Evolutionary conservation across 768 basidiomycete genomes (phyloP), one percentile per base, ranked within the genome.

Genomic region (Trametes coccinea): DNA sequence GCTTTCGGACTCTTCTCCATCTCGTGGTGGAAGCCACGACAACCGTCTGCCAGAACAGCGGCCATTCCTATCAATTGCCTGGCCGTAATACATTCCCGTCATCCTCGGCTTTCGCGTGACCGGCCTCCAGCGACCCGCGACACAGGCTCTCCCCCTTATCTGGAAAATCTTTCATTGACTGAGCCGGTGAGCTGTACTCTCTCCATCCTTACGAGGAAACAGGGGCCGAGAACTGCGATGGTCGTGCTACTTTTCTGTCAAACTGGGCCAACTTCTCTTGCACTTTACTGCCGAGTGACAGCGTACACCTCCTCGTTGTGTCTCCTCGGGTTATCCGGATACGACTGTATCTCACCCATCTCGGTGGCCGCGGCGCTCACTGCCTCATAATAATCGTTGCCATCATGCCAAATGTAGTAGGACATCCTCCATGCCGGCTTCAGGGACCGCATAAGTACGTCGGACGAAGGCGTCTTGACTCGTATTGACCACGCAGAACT

Each of bases 211-310:
- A 30, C 33, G 14, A 14, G 37, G 55, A n/a, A 55, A 54, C 57
- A 56, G 57, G 39, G 27, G 29, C 47, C 56, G 56, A 17, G n/a
- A 9, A 16, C 43, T 56, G 58, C 62, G 62, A 64, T 56, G 58
- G 53, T 64, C 62, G 59, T 41, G 63, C 59, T 53, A 64, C 59
- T 63, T 41, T 40, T 58, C 63, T 67, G 60, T 53, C 53, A 52
- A 40, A 49, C 39, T 22, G 37, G 34, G 31, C 27, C 14, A 50
- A 34, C 41, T 56, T 52, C 62, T 39, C 11, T 44, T 46, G 40
- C 51, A 47, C 44, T 44, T 40, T 54, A 39, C 51, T 45, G 46
- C 44, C 52, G 43, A 45, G 27, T 6, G 11, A 37, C 34, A 37
- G 34, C 33, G 61, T 43, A 66, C 43, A 34, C 48, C 49, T 66